phyloP scores from a whole-genome alignment of 1,284 basidiomycete genomes.

The Rhodotorula sp. region DNA sequence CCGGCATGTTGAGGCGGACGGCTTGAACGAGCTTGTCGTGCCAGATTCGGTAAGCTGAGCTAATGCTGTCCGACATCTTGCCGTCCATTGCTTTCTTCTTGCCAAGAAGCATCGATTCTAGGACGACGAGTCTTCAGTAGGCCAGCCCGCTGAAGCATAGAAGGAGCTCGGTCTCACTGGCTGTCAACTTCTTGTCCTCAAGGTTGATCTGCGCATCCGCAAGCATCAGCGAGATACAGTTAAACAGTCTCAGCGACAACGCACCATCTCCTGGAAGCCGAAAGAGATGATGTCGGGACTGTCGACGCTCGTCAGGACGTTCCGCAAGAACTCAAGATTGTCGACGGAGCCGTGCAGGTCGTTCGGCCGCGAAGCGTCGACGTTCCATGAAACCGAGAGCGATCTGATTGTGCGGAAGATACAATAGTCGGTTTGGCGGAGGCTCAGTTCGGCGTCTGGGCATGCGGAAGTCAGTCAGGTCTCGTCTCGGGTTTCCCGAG shows the following conservation, averaged over 20 bases:
- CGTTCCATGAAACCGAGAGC: slow-evolving; percentile 90
- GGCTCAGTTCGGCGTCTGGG: slow-evolving; percentile 69
- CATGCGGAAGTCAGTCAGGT: slow-evolving; percentile 1
- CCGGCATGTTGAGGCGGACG: slow-evolving; percentile 67
- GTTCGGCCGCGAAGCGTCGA: slow-evolving; percentile 81
- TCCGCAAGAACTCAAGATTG: slow-evolving; percentile 70
- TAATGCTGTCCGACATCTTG: slow-evolving; percentile 48
- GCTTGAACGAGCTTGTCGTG: slow-evolving; percentile 74
- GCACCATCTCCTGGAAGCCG: slow-evolving; percentile 97
- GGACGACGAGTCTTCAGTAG: neutral
- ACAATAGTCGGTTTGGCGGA: slow-evolving; percentile 74
- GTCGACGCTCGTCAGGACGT: slow-evolving; percentile 67
- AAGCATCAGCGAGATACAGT: neutral
- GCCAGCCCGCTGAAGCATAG: neutral
- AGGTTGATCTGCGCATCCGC: slow-evolving; percentile 67
- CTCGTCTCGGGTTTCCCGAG: neutral
- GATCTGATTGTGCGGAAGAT: slow-evolving; percentile 72
- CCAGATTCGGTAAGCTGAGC: slow-evolving; percentile 82
- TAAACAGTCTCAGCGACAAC: slow-evolving; percentile 45
- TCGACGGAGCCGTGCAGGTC: slow-evolving; percentile 57
- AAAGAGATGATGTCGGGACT: slow-evolving; percentile 80
- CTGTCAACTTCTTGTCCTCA: slow-evolving; percentile 91
- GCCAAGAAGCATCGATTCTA: slow-evolving; percentile 71
- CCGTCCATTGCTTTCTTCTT: slow-evolving; percentile 58
- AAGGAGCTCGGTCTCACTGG: slow-evolving; percentile 65